Evolutionary conservation across 176 grass and related monocot species (phyloP), one percentile per base, ranked within the genome.

Genomic region (Eleusine coracana): DNA sequence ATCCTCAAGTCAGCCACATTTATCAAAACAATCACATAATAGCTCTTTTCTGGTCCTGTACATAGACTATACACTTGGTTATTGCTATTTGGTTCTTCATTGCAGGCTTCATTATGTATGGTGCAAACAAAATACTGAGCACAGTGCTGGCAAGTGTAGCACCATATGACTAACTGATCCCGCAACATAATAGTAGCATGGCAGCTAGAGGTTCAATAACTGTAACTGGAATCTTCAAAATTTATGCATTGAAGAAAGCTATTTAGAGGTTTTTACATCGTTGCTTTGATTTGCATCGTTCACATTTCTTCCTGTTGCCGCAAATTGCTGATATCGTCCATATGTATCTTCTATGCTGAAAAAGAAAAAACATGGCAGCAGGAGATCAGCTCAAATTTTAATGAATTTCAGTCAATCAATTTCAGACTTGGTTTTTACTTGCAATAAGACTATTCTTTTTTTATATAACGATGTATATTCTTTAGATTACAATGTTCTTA

Each of bases 281-380:
- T n/a, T 85, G 76, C 64, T 68, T 60, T 1, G 40, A 73, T 78
- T 7, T 66, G 46, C 85, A 74, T 34, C 66, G 63, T 82, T 88
- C 75, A 78, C 10, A 37, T 77, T 65, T n/a, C 48, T 77, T 44
- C 51, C 36, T 39, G 67, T 17, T 82, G 49, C 82, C 0, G 50
- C 41, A 74, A 91, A 88, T 55, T 68, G 83, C 31, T 82, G 71
- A 69, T 82, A 91, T 34, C 89, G 86, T 14, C 81, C 82, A 70
- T 88, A 88, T 63, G 86, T 88, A 31, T 23, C 67, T 85, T 88
- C 86, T 52, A 91, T 85, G 82, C 89, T 91, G 86, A 66, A 84
- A 87, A 77, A 15, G 48, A 52, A 73, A 78, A 72, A 81, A 21
- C 31, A 34, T 34, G 56, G 12, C 46, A 82, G 17, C 0, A 5